These are phyloP conservation scores for Hyphopichia pseudoburtonii DNA, from an alignment of 1,139 yeast genomes.

Conservation along the genomic window DNA sequence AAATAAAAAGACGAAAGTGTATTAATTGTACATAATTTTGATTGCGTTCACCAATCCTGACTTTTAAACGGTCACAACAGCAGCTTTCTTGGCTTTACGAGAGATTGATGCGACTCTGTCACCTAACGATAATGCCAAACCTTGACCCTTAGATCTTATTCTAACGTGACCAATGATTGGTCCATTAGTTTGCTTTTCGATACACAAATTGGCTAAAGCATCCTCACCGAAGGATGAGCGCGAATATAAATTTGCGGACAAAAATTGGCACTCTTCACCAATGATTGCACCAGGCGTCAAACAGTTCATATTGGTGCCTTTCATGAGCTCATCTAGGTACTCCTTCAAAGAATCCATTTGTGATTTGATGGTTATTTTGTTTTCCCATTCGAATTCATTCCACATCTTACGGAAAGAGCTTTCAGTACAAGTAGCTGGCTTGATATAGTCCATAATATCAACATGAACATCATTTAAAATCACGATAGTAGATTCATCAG, in stretches of 20 bases:
- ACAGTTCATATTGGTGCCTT: conserved; percentile 91
- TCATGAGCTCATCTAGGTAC: conserved; percentile 74
- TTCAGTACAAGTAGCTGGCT: conserved; percentile 89
- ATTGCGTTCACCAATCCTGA: too few relatives aligned
- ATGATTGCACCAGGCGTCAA: conserved; percentile 87
- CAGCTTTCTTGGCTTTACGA: conserved; percentile 45
- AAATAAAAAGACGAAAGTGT: background rate
- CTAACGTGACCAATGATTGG: conserved; percentile 92
- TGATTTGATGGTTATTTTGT: conserved; percentile 88
- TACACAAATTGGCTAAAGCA: conserved; percentile 92
- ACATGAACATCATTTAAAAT: conserved; percentile 93
- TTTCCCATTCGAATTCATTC: conserved; percentile 99
- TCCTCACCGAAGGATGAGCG: conserved; percentile 96
- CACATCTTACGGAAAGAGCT: conserved; percentile 95
- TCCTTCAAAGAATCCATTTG: conserved; percentile 67
- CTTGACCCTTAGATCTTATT: conserved; percentile 97
- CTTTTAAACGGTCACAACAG: conserved; percentile 20
- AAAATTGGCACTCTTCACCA: conserved; percentile 87
- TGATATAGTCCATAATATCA: conserved; percentile 95
- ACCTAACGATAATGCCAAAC: conserved; percentile 91
- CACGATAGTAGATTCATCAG: conserved; percentile 86
- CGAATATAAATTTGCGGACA: conserved; percentile 92
- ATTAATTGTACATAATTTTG: too few relatives aligned
- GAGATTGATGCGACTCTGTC: conserved; percentile 86
- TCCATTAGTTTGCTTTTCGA: conserved; percentile 75